Evolutionary conservation across 768 basidiomycete genomes (phyloP).

Genomic region (Podaxis mareebaensis): DNA sequence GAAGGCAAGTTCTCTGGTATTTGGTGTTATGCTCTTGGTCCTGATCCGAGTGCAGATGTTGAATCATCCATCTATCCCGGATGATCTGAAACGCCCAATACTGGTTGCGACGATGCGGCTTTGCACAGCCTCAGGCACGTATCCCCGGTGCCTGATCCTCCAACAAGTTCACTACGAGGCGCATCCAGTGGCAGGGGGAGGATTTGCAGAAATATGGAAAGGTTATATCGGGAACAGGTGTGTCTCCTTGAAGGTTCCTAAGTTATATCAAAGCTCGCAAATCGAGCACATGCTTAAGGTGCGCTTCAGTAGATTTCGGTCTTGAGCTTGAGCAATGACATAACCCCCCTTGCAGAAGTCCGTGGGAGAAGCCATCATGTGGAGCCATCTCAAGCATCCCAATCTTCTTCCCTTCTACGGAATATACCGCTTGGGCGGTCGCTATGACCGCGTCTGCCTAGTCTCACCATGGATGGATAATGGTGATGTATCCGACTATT

Average conservation of each 20-base stretch:
- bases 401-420: constrained; percentile 42
- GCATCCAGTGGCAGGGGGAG: constrained; percentile 22
- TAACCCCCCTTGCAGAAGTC: not conserved
- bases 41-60: not conserved
- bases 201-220: constrained; percentile 32
- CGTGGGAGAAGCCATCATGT: constrained; percentile 28
- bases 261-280: constrained; percentile 23
- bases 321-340: too few relatives aligned
- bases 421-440: constrained; percentile 28
- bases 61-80: not conserved
- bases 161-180: constrained; percentile 18
- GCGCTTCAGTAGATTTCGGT: too few relatives aligned
- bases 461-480: constrained; percentile 41
- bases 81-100: not conserved
- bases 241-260: constrained; percentile 29
- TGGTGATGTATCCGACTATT: constrained; percentile 33
- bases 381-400: constrained; percentile 29
- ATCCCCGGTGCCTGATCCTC: constrained; percentile 28
- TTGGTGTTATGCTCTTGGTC: too few relatives aligned
- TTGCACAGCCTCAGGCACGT: constrained; percentile 25
- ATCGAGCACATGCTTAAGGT: constrained; percentile 22
- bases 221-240: constrained; percentile 19
- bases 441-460: constrained; percentile 30
- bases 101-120: constrained; percentile 18
- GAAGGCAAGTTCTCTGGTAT: not conserved